Conservation (phyloP, 495 filamentous ascomycete species). For the Lepidopterella palustris region DNA sequence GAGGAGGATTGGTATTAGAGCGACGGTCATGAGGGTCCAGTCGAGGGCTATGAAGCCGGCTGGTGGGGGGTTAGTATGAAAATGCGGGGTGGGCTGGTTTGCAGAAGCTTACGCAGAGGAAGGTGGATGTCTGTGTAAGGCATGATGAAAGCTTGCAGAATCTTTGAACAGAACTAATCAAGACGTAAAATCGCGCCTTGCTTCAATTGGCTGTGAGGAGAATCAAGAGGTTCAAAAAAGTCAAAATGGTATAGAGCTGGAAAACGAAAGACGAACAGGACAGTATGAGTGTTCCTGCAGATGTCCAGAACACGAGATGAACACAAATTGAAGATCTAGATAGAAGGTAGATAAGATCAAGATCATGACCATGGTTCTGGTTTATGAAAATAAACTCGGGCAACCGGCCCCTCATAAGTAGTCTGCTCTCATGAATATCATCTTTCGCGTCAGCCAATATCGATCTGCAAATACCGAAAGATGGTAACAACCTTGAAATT, state of each 20-base stretch:
- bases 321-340: background rate
- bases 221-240: background rate
- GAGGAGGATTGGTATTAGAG: conserved; percentile 32
- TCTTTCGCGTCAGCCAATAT: background rate
- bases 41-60: conserved; percentile 37
- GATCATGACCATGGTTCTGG: background rate
- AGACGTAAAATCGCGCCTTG: background rate
- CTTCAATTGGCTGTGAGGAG: background rate
- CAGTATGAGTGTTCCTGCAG: background rate
- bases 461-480: background rate
- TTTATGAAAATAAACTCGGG: background rate
- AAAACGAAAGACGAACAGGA: background rate
- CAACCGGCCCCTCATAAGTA: background rate
- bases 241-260: background rate
- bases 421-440: background rate
- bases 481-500: no score
- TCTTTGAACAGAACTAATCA: background rate
- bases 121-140: conserved; percentile 26
- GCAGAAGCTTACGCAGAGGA: conserved; percentile 21
- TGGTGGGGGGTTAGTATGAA: background rate
- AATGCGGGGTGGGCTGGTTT: background rate
- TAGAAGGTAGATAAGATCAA: background rate
- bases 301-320: background rate
- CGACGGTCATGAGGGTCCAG: conserved; percentile 34
- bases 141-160: conserved; percentile 7